These are phyloP conservation scores for Rhodotorula sp. DNA, from an alignment of 1,284 basidiomycete species.

Conservation along the genomic window DNA sequence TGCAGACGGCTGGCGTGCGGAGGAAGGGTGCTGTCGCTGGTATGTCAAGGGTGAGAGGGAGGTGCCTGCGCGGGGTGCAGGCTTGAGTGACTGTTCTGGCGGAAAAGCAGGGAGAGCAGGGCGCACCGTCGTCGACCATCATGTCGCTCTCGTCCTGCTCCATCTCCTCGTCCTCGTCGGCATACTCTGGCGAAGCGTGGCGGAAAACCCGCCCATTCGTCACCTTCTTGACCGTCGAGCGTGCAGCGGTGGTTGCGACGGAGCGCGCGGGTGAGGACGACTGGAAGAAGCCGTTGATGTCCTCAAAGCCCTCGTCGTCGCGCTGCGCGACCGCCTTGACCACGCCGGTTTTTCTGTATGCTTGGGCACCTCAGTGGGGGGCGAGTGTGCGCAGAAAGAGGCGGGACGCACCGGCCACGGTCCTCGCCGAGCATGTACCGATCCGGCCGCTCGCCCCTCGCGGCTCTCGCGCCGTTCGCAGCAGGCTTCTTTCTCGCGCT, in stretches of 20 bases:
- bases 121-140: conserved; percentile 63
- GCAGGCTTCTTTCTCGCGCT: conserved; percentile 11
- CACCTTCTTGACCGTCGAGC: conserved; percentile 13
- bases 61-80: conserved; percentile 2
- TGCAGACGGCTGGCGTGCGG: conserved; percentile 18
- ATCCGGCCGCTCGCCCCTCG: conserved; percentile 31
- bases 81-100: not conserved
- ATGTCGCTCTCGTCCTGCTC: conserved; percentile 51
- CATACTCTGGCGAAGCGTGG: conserved; percentile 10
- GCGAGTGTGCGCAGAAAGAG: not conserved
- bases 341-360: conserved; percentile 42
- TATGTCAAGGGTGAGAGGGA: conserved; percentile 15
- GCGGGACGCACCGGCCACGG: conserved; percentile 28
- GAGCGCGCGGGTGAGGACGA: conserved; percentile 16
- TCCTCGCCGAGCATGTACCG: conserved; percentile 29
- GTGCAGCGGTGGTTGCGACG: not conserved
- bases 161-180: conserved; percentile 30
- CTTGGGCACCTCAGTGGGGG: not conserved
- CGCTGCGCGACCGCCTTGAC: conserved; percentile 42
- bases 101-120: not conserved
- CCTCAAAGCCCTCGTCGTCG: conserved; percentile 83
- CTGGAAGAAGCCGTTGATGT: conserved; percentile 70
- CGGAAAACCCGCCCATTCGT: not conserved
- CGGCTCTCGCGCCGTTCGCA: not conserved
- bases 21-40: conserved; percentile 18